Evolutionary conservation across 2,329 filamentous ascomycete species (phyloP), one percentile per base, ranked within the genome.

Genomic region (Lithohypha guttulata): DNA sequence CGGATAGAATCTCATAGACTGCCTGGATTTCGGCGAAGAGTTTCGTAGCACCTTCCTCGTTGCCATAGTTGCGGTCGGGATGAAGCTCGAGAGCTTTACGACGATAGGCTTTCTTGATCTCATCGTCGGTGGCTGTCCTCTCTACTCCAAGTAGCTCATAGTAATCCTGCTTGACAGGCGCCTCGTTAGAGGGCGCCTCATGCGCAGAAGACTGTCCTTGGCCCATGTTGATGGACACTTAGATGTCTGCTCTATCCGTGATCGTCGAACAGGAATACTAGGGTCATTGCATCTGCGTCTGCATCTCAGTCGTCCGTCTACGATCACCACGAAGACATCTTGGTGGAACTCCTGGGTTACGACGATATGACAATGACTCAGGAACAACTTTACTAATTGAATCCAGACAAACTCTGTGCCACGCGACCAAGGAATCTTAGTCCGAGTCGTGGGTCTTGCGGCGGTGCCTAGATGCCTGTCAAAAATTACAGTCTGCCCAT

Each of bases 91-190:
- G 75, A 1, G 91, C 91, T 58, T 89, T 95, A 45, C 68, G 78
- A 48, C 85, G 77, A 61, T 98, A 98, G 10, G 87, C 86, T 55
- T 85, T 93, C 55, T 94, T 94, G 55, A 98, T 86, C 79, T 95
- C 87, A 41, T 93, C 83, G 30, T 87, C 81, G 4, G 77, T 77
- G 22, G 85, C 86, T 45, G 73, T 69, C 43, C 76, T 70, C 46
- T 83, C 75, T 11, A 95, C 66, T 4, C 71, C 77, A 4, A 96
- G 72, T 23, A 95, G 69, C 52, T 91, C 81, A 62, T 96, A 96
- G 61, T 65, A 66, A 42, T 65, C 63, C 3, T 52, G 50, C 38
- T 59, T 59, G 27, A 47, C 46, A 15, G 51, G 50, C 11, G 44
- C 23, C n/a, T 49, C 42, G 4, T 49, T 37, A 21, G 47, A 49